A percentile compares a stretch with the other conserved stretches of the same genome.
phyloP scores from a whole-genome alignment of 345 rosid genomes.

The Eucalyptus regnans region DNA sequence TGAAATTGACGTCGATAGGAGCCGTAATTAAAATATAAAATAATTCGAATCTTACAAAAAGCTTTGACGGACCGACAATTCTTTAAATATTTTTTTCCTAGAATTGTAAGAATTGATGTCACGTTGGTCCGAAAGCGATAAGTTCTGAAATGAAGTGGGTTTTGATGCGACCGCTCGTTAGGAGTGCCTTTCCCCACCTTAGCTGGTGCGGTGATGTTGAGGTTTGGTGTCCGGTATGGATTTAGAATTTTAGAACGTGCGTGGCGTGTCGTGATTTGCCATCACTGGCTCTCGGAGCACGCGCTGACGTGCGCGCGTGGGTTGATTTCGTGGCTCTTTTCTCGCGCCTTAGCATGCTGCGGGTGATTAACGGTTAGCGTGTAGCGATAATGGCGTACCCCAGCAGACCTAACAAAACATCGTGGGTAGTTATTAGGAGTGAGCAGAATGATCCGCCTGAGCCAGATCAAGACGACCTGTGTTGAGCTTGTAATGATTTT shows the following conservation, averaged over 20 bases:
- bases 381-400: not conserved
- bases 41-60: not conserved
- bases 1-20: not conserved
- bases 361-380: not conserved
- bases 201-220: not conserved
- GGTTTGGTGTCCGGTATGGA: not conserved
- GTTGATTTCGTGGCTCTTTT: not conserved
- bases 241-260: not conserved
- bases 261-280: not conserved
- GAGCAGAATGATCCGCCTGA: not conserved
- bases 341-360: not conserved
- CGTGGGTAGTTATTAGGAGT: not conserved
- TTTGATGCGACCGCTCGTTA: not conserved
- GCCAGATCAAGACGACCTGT: not conserved
- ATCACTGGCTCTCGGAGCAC: not conserved
- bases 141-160: not conserved
- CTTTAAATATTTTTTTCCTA: too few relatives aligned
- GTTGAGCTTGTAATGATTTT: too few relatives aligned
- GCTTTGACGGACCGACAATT: not conserved
- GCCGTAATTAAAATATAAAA: not conserved
- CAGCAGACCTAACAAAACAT: not conserved
- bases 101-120: not conserved
- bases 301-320: not conserved
- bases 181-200: not conserved
- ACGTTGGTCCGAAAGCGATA: not conserved